Percentiles rank a stretch among this genome's conserved stretches.
phyloP scores from a whole-genome alignment of 805 yeast genomes.

The Suhomyces sp. region DNA sequence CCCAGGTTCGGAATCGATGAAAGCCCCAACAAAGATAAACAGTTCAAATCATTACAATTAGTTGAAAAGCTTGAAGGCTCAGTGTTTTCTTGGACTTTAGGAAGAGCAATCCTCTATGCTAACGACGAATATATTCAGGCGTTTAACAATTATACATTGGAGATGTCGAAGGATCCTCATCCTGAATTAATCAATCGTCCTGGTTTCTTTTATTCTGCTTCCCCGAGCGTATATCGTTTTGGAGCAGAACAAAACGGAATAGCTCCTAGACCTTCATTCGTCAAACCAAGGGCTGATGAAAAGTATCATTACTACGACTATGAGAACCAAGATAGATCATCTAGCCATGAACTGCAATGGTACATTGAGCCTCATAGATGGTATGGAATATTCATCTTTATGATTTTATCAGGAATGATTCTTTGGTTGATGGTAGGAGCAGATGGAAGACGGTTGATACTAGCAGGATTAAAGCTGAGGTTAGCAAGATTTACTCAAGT shows the following conservation, averaged over 20 bases:
- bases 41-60: conserved; percentile 37
- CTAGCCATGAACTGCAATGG: conserved; percentile 40
- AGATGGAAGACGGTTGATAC: conserved; percentile 6
- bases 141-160: conserved; percentile 31
- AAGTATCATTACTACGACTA: conserved; percentile 29
- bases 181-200: conserved; percentile 21
- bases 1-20: conserved; percentile 50
- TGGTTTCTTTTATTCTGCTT: conserved; percentile 51
- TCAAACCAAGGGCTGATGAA: conserved; percentile 14
- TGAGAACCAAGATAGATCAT: conserved; percentile 26
- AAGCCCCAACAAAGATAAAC: conserved; percentile 15
- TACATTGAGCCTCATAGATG: conserved; percentile 44
- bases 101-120: conserved; percentile 62
- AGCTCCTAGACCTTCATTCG: conserved; percentile 43
- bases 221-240: conserved; percentile 44
- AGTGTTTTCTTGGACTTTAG: conserved; percentile 56
- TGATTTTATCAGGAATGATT: conserved; percentile 23
- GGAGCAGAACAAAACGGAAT: conserved; percentile 55
- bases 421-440: conserved; percentile 35
- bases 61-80: conserved; percentile 44
- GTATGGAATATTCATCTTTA: conserved; percentile 37
- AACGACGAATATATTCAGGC: conserved; percentile 51
- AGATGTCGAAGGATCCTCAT: conserved; percentile 6
- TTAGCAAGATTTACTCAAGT: background rate
- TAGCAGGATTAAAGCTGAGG: background rate